Percentiles rank a stretch among this genome's conserved stretches.
These are phyloP conservation scores for Cercospora zeina DNA, from an alignment of 2,329 filamentous ascomycete genomes.

Conservation along the genomic window DNA sequence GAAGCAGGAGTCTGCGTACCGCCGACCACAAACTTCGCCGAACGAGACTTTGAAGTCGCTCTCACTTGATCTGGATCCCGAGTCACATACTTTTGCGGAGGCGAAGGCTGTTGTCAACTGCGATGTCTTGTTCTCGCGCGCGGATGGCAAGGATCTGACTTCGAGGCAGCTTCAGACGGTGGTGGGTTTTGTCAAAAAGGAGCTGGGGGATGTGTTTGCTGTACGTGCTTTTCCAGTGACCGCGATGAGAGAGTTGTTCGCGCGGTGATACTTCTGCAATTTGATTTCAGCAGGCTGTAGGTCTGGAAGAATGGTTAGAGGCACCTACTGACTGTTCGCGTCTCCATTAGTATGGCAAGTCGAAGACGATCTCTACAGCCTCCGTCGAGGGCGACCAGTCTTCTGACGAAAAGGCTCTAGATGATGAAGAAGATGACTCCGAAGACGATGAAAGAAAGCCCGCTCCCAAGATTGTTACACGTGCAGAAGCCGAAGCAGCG, in stretches of 20 bases:
- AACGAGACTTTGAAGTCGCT: slow-evolving; percentile 2
- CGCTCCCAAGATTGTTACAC: not conserved
- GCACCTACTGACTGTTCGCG: too few relatives aligned
- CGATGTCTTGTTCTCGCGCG: slow-evolving; percentile 1
- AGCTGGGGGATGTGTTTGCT: not conserved
- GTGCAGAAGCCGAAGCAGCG: not conserved
- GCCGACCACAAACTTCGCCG: too few relatives aligned
- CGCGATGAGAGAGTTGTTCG: too few relatives aligned
- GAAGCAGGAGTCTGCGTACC: not conserved
- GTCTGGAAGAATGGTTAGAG: too few relatives aligned
- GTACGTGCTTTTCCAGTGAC: not conserved
- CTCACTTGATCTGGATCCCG: not conserved
- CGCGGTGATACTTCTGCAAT: too few relatives aligned
- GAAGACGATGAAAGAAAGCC: not conserved
- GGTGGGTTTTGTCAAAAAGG: not conserved
- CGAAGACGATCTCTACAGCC: too few relatives aligned
- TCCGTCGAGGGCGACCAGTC: too few relatives aligned
- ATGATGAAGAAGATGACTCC: not conserved
- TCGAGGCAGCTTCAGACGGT: not conserved
- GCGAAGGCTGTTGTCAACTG: not conserved
- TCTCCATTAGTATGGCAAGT: too few relatives aligned
- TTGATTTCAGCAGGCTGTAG: too few relatives aligned
- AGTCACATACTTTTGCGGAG: not conserved
- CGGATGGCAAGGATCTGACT: not conserved
- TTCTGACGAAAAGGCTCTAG: too few relatives aligned